Evolutionary conservation across 768 basidiomycete genomes (phyloP).

Genomic region (Lentinula edodes): DNA sequence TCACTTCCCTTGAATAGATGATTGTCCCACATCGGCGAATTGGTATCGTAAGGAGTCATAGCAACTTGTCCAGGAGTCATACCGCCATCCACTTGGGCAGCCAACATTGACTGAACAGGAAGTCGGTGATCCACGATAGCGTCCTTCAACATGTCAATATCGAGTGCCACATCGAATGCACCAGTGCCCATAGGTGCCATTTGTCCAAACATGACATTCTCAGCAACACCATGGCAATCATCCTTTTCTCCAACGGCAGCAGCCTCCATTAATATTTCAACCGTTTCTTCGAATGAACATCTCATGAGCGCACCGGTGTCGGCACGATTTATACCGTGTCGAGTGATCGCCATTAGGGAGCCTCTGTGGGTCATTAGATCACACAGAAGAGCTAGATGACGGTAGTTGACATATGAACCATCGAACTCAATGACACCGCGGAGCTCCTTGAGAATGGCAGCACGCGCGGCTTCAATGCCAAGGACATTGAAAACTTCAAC

Average conservation of each 20-base stretch:
- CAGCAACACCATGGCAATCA: slow-evolving; percentile 97
- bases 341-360: slow-evolving; percentile 94
- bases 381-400: slow-evolving; percentile 93
- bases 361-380: slow-evolving; percentile 99
- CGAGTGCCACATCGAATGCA: slow-evolving; percentile 90
- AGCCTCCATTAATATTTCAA: slow-evolving; percentile 98
- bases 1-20: slow-evolving; percentile 78
- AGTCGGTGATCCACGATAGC: slow-evolving; percentile 95
- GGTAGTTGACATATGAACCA: slow-evolving; percentile 98
- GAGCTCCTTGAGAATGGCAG: slow-evolving; percentile 89
- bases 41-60: slow-evolving; percentile 95
- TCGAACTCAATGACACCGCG: slow-evolving; percentile 98
- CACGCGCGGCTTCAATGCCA: slow-evolving; percentile 95
- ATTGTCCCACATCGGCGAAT: slow-evolving; percentile 82
- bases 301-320: slow-evolving; percentile 99
- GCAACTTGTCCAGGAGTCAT: slow-evolving; percentile 91
- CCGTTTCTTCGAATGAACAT: slow-evolving; percentile 99
- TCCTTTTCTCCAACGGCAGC: slow-evolving; percentile 98
- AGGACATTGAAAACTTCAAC: slow-evolving; percentile 91
- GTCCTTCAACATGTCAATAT: slow-evolving; percentile 98
- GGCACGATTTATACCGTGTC: slow-evolving; percentile 97
- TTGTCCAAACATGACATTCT: slow-evolving; percentile 98
- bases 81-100: slow-evolving; percentile 75
- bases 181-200: slow-evolving; percentile 99
- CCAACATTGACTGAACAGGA: slow-evolving; percentile 76